Conservation (phyloP, 768 basidiomycete species). For the Sarcomyxa edulis region DNA sequence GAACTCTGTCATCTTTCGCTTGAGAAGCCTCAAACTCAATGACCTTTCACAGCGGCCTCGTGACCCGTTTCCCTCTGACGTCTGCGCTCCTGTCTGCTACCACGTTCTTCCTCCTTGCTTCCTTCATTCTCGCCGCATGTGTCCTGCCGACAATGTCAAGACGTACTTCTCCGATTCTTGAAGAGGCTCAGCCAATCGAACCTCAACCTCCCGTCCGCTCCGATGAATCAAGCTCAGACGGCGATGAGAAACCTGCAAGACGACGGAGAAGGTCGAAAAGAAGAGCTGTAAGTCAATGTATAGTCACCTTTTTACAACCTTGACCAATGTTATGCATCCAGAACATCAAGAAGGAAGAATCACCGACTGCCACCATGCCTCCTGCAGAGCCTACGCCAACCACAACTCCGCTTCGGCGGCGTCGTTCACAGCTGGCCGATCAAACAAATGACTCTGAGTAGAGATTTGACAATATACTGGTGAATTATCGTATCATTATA, state of each 20-base stretch:
- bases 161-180: background rate
- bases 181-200: background rate
- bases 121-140: constrained; percentile 41
- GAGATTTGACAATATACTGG: background rate
- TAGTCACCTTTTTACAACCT: background rate
- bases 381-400: constrained; percentile 20
- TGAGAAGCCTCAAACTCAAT: constrained; percentile 1
- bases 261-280: constrained; percentile 19
- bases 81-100: constrained; percentile 42
- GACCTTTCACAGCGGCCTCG: constrained; percentile 46
- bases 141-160: constrained; percentile 39
- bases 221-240: constrained; percentile 10
- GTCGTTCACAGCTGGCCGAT: constrained; percentile 27
- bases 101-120: constrained; percentile 42
- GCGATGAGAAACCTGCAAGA: constrained; percentile 11
- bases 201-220: constrained; percentile 2
- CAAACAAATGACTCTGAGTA: constrained; percentile 1
- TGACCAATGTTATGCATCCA: constrained; percentile 3
- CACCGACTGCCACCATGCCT: constrained; percentile 22
- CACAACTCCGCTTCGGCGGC: constrained; percentile 35
- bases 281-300: constrained; percentile 14
- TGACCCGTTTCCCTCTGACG: constrained; percentile 62
- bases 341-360: constrained; percentile 25
- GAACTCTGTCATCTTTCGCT: constrained; percentile 11
- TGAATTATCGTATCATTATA: background rate